A percentile compares a stretch with the other conserved stretches of the same genome.
phyloP scores from a whole-genome alignment of 2,329 filamentous ascomycete genomes.

The Penicillium fuscoglaucum region DNA sequence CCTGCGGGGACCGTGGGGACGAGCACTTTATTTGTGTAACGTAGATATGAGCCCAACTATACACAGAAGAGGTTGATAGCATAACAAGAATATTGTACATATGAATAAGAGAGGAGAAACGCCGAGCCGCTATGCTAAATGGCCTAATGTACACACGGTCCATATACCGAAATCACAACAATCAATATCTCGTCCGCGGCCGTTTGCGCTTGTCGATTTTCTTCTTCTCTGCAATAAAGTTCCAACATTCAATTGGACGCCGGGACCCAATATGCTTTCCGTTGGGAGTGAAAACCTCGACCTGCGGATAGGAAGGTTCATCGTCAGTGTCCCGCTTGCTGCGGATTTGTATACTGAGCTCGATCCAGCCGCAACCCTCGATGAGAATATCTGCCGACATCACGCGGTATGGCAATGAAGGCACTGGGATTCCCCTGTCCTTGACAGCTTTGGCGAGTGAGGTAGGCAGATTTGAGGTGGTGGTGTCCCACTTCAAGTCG shows the following conservation, averaged over 20 bases:
- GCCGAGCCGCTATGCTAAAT: slow-evolving; percentile 24
- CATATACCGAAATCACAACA: neutral
- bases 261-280: slow-evolving; percentile 70
- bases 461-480: slow-evolving; percentile 72
- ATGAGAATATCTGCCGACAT: slow-evolving; percentile 81
- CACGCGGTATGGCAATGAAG: slow-evolving; percentile 71
- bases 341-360: slow-evolving; percentile 79
- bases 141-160: slow-evolving; percentile 21
- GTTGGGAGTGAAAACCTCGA: slow-evolving; percentile 83
- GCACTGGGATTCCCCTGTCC: slow-evolving; percentile 58
- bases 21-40: neutral
- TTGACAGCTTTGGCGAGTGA: slow-evolving; percentile 65
- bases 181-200: slow-evolving; percentile 18
- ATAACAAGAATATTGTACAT: neutral
- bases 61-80: no score
- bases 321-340: slow-evolving; percentile 45
- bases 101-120: slow-evolving; percentile 12
- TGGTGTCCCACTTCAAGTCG: slow-evolving; percentile 77
- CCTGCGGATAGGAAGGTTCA: slow-evolving; percentile 52
- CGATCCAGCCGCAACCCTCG: slow-evolving; percentile 91
- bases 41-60: no score
- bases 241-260: slow-evolving; percentile 37
- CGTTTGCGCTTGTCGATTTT: slow-evolving; percentile 34
- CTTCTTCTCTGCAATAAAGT: slow-evolving; percentile 34
- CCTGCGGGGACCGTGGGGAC: slow-evolving; percentile 3